Percentiles rank a stretch among this genome's conserved stretches.
phyloP scores from a whole-genome alignment of 306 rosid species.

The Casuarina glauca region DNA sequence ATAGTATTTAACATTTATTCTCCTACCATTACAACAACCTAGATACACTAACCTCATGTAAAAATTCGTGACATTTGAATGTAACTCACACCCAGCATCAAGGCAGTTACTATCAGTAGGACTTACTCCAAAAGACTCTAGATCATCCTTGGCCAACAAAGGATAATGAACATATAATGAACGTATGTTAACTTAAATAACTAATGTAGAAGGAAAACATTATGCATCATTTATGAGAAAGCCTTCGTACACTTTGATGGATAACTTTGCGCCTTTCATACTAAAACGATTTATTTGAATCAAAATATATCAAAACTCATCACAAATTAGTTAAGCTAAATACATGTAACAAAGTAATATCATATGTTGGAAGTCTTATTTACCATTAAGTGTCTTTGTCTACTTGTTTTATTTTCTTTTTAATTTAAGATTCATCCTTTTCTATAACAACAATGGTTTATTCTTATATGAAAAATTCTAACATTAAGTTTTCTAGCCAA shows the following conservation, averaged over 20 bases:
- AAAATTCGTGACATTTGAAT: constrained; percentile 87
- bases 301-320: constrained; percentile 26
- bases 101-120: constrained; percentile 69
- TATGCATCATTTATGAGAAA: constrained; percentile 15
- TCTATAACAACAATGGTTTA: constrained; percentile 70
- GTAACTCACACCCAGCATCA: constrained; percentile 66
- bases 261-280: constrained; percentile 63
- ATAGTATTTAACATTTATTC: not conserved
- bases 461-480: constrained; percentile 42
- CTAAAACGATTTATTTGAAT: constrained; percentile 45
- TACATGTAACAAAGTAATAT: constrained; percentile 4
- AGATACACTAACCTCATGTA: constrained; percentile 66
- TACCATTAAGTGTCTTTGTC: constrained; percentile 58
- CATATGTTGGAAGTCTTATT: constrained; percentile 21
- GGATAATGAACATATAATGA: constrained; percentile 23
- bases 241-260: constrained; percentile 69
- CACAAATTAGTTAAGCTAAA: constrained; percentile 15
- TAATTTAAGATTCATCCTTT: constrained; percentile 53
- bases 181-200: not conserved
- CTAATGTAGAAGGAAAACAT: constrained; percentile 19
- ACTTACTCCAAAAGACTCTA: constrained; percentile 72
- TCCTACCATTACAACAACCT: not conserved
- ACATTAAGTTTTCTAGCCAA: not conserved
- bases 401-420: constrained; percentile 42
- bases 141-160: constrained; percentile 74